Percentiles rank a stretch among this genome's conserved stretches.
These are phyloP conservation scores for Tetraselmis chui DNA, from an alignment of 139 green algal species.

Conservation along the genomic window DNA sequence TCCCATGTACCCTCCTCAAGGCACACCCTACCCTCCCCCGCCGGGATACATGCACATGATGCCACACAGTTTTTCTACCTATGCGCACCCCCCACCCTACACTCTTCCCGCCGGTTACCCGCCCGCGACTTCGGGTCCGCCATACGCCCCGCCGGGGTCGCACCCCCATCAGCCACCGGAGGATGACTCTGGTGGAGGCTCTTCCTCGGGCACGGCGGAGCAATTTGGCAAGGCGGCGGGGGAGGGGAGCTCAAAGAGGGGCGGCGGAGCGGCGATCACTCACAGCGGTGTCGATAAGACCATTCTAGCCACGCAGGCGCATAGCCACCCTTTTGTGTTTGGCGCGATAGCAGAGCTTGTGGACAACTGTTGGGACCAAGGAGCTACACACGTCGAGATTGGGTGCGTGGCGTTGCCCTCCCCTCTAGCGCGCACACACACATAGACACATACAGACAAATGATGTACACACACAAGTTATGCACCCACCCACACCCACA, in stretches of 20 bases:
- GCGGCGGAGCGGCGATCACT: too few relatives aligned
- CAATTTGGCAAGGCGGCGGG: not conserved
- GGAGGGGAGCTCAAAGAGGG: not conserved
- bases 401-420: too few relatives aligned
- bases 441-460: too few relatives aligned
- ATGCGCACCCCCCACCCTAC: too few relatives aligned
- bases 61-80: too few relatives aligned
- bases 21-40: too few relatives aligned
- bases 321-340: not conserved
- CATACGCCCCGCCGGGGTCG: not conserved
- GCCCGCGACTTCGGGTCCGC: too few relatives aligned
- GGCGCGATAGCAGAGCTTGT: constrained; percentile 28
- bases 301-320: not conserved
- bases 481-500: too few relatives aligned
- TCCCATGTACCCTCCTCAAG: not conserved
- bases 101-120: not conserved
- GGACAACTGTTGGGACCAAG: constrained; percentile 15
- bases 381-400: not conserved
- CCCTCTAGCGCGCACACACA: too few relatives aligned
- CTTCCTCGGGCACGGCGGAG: not conserved
- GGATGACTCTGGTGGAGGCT: not conserved
- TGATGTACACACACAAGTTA: too few relatives aligned
- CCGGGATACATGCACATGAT: too few relatives aligned
- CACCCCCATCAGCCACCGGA: not conserved
- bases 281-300: not conserved